These are phyloP conservation scores for Senna tora DNA, from an alignment of 306 rosid species.

Conservation along the genomic window DNA sequence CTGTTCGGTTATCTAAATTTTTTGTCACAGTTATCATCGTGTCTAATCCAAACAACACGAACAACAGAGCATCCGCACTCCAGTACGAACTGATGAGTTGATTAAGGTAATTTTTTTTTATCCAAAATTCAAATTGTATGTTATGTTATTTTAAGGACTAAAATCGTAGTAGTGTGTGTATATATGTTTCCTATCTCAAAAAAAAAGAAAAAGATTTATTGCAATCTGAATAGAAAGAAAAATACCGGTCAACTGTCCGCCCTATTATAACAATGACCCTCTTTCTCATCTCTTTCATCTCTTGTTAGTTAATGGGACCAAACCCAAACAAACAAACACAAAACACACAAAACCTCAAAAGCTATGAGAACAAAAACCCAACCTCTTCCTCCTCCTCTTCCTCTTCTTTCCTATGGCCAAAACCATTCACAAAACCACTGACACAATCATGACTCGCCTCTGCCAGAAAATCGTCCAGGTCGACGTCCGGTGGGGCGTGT, in stretches of 20 bases:
- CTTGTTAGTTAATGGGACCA: constrained; percentile 41
- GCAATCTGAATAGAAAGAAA: no score
- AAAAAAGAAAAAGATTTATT: no score
- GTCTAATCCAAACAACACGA: no score
- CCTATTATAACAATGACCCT: constrained; percentile 37
- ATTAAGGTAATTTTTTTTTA: no score
- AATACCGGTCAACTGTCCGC: constrained; percentile 89
- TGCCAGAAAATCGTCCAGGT: constrained; percentile 63
- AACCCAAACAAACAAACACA: neutral
- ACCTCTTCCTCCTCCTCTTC: neutral
- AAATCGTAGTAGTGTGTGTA: no score
- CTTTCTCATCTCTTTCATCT: constrained; percentile 27
- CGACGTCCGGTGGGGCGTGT: constrained; percentile 56
- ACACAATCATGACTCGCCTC: constrained; percentile 70
- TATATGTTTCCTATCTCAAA: no score
- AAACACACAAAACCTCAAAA: neutral
- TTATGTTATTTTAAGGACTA: no score
- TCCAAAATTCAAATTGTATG: no score
- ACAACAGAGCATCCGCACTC: no score
- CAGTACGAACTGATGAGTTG: no score
- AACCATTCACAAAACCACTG: constrained; percentile 42
- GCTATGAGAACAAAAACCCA: constrained; percentile 35
- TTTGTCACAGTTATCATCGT: no score
- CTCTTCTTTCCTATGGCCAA: constrained; percentile 42
- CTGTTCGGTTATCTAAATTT: no score